These are phyloP conservation scores for Apophysomyces trapeziformis DNA, from an alignment of 371 early-diverging fungal genomes.

Conservation along the genomic window DNA sequence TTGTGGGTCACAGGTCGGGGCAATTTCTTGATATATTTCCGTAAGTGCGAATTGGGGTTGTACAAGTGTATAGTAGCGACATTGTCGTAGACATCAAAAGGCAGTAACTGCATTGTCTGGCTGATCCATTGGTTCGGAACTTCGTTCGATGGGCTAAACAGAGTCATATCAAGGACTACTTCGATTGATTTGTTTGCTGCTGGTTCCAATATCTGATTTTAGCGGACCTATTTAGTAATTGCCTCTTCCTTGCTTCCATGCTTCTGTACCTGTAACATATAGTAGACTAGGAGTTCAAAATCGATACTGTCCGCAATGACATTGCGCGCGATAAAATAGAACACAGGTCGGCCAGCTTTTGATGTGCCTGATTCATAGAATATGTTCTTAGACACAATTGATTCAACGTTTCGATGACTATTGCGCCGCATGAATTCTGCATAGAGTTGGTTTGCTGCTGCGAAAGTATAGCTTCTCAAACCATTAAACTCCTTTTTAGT, in stretches of 20 bases:
- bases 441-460: conserved; percentile 58
- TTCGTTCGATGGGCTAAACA: conserved; percentile 77
- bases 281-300: conserved; percentile 79
- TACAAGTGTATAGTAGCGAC: conserved; percentile 62
- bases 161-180: conserved; percentile 77
- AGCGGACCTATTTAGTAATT: not conserved
- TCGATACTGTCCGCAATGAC: conserved; percentile 74
- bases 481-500: conserved; percentile 27
- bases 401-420: conserved; percentile 61
- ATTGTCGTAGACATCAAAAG: conserved; percentile 57
- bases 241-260: not conserved
- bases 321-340: conserved; percentile 81
- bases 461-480: conserved; percentile 32
- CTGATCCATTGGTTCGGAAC: conserved; percentile 71
- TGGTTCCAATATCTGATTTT: conserved; percentile 52
- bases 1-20: conserved; percentile 55
- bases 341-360: conserved; percentile 74
- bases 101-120: conserved; percentile 72
- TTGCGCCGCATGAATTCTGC: conserved; percentile 80
- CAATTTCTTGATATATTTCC: conserved; percentile 62
- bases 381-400: conserved; percentile 62
- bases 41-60: conserved; percentile 76
- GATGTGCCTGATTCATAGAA: conserved; percentile 82
- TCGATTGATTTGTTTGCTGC: conserved; percentile 65
- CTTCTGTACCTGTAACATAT: conserved; percentile 60